phyloP scores from a whole-genome alignment of 1,284 basidiomycete species.

The Mycena sp. region DNA sequence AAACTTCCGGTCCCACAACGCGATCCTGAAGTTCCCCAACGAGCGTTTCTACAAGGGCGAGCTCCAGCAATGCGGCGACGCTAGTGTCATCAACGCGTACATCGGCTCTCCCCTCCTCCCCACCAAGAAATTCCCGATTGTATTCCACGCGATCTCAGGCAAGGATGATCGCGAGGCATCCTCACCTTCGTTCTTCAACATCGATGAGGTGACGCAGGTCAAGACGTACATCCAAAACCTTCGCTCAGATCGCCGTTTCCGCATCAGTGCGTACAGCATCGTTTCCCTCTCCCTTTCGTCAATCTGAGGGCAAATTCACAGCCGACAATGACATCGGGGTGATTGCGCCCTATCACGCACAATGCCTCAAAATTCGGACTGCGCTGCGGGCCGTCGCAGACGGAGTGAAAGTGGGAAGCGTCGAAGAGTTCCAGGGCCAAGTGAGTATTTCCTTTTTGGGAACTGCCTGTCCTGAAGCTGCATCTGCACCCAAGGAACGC shows the following conservation, averaged over 20 bases:
- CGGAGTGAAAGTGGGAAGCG: constrained; percentile 62
- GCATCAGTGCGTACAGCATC: constrained; percentile 45
- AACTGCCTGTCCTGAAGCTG: neutral
- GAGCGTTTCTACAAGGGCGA: constrained; percentile 62
- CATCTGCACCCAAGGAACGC: constrained; percentile 41
- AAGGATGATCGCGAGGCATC: constrained; percentile 52
- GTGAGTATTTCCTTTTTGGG: constrained; percentile 41
- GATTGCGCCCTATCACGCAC: constrained; percentile 65
- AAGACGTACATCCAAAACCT: constrained; percentile 49
- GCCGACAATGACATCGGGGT: constrained; percentile 59
- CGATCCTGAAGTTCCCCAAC: constrained; percentile 68
- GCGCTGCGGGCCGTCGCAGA: constrained; percentile 44
- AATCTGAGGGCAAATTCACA: constrained; percentile 23
- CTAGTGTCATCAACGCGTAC: constrained; percentile 45
- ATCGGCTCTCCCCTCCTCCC: constrained; percentile 45
- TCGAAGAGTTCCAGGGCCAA: constrained; percentile 73
- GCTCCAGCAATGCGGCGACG: constrained; percentile 54
- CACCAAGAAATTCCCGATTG: constrained; percentile 50
- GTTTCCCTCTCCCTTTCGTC: neutral
- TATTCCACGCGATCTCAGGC: constrained; percentile 58
- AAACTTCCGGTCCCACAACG: constrained; percentile 66
- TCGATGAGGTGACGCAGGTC: constrained; percentile 53
- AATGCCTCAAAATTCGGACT: constrained; percentile 56
- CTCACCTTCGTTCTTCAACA: constrained; percentile 61
- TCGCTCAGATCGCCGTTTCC: constrained; percentile 38